These are phyloP conservation scores for Leccinum cinnamomeum DNA, from an alignment of 1,284 basidiomycete species.

Conservation along the genomic window DNA sequence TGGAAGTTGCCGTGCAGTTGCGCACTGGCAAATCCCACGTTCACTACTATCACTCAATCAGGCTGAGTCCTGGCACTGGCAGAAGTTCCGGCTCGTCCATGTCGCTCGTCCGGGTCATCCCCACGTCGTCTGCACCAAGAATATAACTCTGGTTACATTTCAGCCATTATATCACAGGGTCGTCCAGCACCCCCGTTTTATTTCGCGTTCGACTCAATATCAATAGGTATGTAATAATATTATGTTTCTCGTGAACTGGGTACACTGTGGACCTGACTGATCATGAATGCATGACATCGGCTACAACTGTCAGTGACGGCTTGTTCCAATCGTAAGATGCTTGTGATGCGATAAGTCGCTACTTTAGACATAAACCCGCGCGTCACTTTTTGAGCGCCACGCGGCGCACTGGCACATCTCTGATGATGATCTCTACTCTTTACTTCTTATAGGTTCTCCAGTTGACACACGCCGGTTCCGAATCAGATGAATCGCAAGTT, in stretches of 20 bases:
- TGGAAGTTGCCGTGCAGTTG: neutral
- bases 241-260: no score
- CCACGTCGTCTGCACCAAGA: neutral
- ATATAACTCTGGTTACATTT: neutral
- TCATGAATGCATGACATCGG: no score
- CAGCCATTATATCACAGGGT: neutral
- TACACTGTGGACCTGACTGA: no score
- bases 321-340: neutral
- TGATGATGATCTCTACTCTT: neutral
- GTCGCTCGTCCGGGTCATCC: neutral
- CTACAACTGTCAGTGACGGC: neutral
- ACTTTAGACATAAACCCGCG: neutral
- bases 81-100: neutral
- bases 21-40: neutral
- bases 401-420: neutral
- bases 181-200: neutral
- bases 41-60: neutral
- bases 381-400: neutral
- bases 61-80: neutral
- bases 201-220: neutral
- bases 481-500: neutral
- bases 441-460: neutral
- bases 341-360: neutral
- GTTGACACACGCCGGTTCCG: neutral
- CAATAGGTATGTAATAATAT: neutral